Base-by-base conservation (phyloP, 257 asterid genomes). In the Gentiana macrophylla region DNA sequence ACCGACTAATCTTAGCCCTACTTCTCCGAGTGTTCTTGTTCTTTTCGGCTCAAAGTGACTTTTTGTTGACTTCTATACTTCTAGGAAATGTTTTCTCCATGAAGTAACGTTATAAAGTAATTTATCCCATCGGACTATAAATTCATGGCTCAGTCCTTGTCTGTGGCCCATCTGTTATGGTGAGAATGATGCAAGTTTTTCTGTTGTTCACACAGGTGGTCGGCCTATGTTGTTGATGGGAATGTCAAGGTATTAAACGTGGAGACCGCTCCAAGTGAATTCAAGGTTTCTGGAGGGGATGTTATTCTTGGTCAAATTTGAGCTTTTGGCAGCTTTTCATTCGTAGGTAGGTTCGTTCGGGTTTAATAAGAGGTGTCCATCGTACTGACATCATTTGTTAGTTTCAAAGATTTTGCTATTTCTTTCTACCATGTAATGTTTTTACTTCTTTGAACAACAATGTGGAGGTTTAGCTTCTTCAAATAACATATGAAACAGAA, bases 151-250 rank as follows among this genome's bases (percentile, higher is more conserved):
- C 24, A 24, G 24, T 24, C 24, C 24, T 24, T 24, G 24, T 41
- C 12, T 41, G 46, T 24, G 46, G 9, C 46, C 46, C 3, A 41
- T 41, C 46, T 41, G 10, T 41, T 5, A 41, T 41, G 46, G 46
- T 5, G 46, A 3, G 10, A 41, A 41, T 43, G 15, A 15, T 47
- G 36, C 60, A 13, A 43, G 36, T 56, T 12, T 56, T 37, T 35
- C 46, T 41, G 24, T 54, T 54, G 2, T 36, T 12, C 11, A 5
- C 2, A 58, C 73, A 91, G 97, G 81, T 87, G 98, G 97, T 91
- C 98, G 1, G 98, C 98, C 4, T 91, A 76, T 55, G 88, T 91
- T 50, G 97, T 70, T 7, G 91, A 91, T 60, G 98, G 98, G 41
- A 80, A 78, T 69, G 73, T 91, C 43, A 79, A 91, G 74, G 95